Evolutionary conservation across 345 rosid genomes (phyloP).

Genomic region (Garcia nutans): DNA sequence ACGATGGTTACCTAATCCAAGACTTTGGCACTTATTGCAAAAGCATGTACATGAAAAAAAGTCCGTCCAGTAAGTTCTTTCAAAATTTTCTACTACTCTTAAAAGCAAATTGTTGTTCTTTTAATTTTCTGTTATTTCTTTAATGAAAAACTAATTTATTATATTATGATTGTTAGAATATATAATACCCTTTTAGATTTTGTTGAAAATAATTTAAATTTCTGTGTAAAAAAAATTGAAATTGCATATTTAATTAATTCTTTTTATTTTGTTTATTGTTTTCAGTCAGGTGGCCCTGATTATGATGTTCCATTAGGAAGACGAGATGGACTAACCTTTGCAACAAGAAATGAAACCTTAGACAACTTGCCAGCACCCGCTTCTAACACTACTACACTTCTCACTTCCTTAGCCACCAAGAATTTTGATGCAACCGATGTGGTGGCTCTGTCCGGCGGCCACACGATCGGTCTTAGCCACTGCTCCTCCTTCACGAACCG

Average conservation of each 20-base stretch:
- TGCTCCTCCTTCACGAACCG: slow-evolving; percentile 57
- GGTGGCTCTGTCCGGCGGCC: slow-evolving; percentile 91
- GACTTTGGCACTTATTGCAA: too few relatives aligned
- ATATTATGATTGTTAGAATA: too few relatives aligned
- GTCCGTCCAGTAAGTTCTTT: too few relatives aligned
- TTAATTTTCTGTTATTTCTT: too few relatives aligned
- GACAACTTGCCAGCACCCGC: slow-evolving; percentile 60
- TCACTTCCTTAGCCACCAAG: slow-evolving; percentile 43
- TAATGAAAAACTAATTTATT: too few relatives aligned
- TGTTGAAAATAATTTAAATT: too few relatives aligned
- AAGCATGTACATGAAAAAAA: too few relatives aligned
- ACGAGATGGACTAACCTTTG: slow-evolving; percentile 61
- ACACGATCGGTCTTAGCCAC: slow-evolving; percentile 73
- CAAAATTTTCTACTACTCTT: too few relatives aligned
- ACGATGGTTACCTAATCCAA: too few relatives aligned
- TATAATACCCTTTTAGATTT: too few relatives aligned
- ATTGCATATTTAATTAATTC: neutral
- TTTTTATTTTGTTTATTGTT: neutral
- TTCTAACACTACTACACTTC: slow-evolving; percentile 37
- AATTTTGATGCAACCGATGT: slow-evolving; percentile 59
- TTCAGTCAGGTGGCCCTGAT: slow-evolving; percentile 78
- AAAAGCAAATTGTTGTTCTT: too few relatives aligned
- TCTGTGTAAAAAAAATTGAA: too few relatives aligned
- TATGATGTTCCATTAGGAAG: slow-evolving; percentile 70
- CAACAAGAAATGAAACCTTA: slow-evolving; percentile 42